These are phyloP conservation scores for Backusella tuberculispora DNA, from an alignment of 192 early-diverging fungal species.

Conservation along the genomic window DNA sequence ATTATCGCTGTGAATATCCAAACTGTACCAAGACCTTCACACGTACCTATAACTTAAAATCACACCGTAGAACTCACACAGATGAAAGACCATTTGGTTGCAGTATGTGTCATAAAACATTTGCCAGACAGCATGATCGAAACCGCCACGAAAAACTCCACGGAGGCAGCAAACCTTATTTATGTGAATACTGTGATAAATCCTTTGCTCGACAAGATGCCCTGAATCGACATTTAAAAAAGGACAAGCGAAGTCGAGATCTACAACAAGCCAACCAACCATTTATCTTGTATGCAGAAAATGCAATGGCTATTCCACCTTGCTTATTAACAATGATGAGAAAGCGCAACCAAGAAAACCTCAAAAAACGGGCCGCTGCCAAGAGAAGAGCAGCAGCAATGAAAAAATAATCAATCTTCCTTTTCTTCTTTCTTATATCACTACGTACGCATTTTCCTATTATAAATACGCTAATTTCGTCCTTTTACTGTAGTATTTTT, in stretches of 20 bases:
- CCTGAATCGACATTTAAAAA: constrained; percentile 66
- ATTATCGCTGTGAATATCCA: constrained; percentile 24
- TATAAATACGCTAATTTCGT: not conserved
- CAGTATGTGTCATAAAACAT: constrained; percentile 67
- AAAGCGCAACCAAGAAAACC: constrained; percentile 4
- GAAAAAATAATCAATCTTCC: not conserved
- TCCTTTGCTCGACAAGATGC: constrained; percentile 79
- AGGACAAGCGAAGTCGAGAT: constrained; percentile 43
- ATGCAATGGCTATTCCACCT: not conserved
- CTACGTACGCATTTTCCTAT: not conserved
- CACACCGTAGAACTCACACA: constrained; percentile 68
- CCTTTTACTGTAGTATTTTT: not conserved
- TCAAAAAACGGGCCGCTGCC: constrained; percentile 1
- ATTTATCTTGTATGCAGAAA: not conserved
- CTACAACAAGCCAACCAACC: not conserved
- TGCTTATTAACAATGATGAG: constrained; percentile 11
- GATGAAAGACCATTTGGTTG: constrained; percentile 69
- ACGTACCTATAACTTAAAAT: constrained; percentile 71
- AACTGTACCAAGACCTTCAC: constrained; percentile 62
- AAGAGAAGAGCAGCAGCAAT: constrained; percentile 14
- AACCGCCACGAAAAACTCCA: constrained; percentile 84
- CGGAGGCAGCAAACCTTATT: constrained; percentile 72
- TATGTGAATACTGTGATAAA: constrained; percentile 67
- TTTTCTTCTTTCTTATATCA: not conserved
- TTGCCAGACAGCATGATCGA: constrained; percentile 85